Conservation (phyloP, 192 early-diverging fungal species). For the Tieghemiomyces parasiticus region DNA sequence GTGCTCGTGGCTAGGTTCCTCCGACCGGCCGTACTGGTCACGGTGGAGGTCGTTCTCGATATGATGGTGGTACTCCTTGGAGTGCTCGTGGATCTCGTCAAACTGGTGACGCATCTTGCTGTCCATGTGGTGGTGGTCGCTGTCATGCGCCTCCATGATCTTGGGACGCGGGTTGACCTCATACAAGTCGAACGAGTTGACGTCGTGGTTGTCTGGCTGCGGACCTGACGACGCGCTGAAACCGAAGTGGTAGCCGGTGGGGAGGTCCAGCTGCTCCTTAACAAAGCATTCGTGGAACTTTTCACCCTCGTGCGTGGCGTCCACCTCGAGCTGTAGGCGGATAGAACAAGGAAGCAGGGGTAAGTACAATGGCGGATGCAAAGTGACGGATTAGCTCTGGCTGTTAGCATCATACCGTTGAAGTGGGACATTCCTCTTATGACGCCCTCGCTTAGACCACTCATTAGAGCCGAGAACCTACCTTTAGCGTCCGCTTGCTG, state of each 20-base stretch:
- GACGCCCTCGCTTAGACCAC: no score
- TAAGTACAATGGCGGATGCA: no score
- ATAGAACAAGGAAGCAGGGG: background rate
- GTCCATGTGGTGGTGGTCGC: slow-evolving; percentile 3
- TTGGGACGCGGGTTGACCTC: slow-evolving; percentile 9
- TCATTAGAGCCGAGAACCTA: background rate
- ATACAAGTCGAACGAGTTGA: slow-evolving; percentile 9
- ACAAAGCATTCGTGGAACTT: slow-evolving; percentile 7
- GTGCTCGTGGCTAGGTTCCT: background rate
- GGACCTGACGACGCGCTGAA: background rate
- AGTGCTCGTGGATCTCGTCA: background rate
- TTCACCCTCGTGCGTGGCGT: background rate
- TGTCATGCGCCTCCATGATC: background rate
- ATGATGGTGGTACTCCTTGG: background rate
- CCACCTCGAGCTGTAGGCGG: background rate
- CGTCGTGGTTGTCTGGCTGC: slow-evolving; percentile 10
- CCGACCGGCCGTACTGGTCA: background rate
- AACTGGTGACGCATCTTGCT: background rate
- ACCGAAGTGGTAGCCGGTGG: slow-evolving; percentile 9
- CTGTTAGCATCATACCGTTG: no score
- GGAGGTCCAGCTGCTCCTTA: slow-evolving; percentile 6
- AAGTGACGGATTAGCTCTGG: no score
- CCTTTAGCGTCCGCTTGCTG: background rate
- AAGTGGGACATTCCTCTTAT: no score
- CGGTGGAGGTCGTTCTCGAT: background rate